Evolutionary conservation across 352 stramenopile genomes (phyloP).

Genomic region (Phytopythium ostracodes): DNA sequence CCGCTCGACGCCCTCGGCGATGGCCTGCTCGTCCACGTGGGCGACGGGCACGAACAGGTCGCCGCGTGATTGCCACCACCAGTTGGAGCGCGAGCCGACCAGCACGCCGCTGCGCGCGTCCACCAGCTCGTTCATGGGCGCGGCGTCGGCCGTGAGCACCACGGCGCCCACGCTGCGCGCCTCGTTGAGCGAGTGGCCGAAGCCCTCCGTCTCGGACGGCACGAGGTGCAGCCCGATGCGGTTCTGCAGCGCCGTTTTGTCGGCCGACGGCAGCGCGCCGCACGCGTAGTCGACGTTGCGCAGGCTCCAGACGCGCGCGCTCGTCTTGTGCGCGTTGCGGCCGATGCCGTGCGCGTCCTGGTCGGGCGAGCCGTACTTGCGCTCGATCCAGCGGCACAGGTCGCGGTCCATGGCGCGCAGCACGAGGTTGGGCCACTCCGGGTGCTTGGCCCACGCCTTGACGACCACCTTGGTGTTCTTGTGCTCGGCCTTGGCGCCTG

Average conservation of each 20-base stretch:
- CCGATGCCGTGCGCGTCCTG: slow-evolving; percentile 6
- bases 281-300: slow-evolving; percentile 79
- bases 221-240: slow-evolving; percentile 71
- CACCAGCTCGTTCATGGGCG: slow-evolving; percentile 85
- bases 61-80: slow-evolving; percentile 82
- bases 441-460: slow-evolving; percentile 58
- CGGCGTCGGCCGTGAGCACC: slow-evolving; percentile 72
- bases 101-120: slow-evolving; percentile 69
- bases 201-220: slow-evolving; percentile 74
- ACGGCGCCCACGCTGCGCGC: slow-evolving; percentile 68
- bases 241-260: slow-evolving; percentile 70
- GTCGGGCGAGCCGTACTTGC: slow-evolving; percentile 40
- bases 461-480: slow-evolving; percentile 79
- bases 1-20: slow-evolving; percentile 61
- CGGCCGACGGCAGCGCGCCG: slow-evolving; percentile 40
- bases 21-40: slow-evolving; percentile 51
- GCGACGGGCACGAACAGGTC: slow-evolving; percentile 83
- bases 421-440: slow-evolving; percentile 68
- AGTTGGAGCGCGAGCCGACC: slow-evolving; percentile 42
- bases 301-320: slow-evolving; percentile 36
- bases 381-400: slow-evolving; percentile 64
- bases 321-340: slow-evolving; percentile 5
- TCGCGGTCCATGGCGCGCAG: slow-evolving; percentile 63
- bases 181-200: slow-evolving; percentile 86
- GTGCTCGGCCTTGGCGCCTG: slow-evolving; percentile 46